Base-by-base conservation (phyloP, 2,329 filamentous ascomycete species). In the Ceratocystiopsis brevicomis region DNA sequence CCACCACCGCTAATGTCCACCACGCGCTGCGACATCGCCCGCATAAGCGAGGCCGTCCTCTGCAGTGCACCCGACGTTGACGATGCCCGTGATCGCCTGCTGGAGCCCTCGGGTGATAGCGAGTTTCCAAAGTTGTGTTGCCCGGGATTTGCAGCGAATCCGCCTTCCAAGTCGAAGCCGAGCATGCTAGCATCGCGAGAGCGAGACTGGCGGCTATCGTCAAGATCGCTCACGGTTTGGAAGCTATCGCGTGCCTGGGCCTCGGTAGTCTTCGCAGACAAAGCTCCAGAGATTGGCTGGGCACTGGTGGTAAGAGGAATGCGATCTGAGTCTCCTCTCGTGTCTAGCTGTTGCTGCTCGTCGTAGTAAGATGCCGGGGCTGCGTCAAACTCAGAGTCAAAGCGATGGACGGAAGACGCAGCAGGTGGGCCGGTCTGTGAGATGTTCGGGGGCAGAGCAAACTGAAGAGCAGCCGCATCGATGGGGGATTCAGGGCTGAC, bases 1-100 rank as follows among this genome's bases (percentile, higher is more conserved):
- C 79, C 80, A 54, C 96, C 90, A 56, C 93, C 93, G 61, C 86
- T 94, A 53, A 98, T 73, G 56, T 96, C 96, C 55, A 98, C 90
- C 44, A 98, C 87, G 65, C 90, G 84, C 63, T 95, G 87, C 32
- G 92, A 96, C 76, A 98, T 93, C 48, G 76, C 76, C 50, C 81
- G 73, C 60, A 87, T 74, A 52, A 86, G 83, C 10, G 81, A 83
- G 38, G 81, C 74, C 47, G 81, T 81, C 51, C 76, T 69, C 19
- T 70, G 73, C 42, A 87, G 59, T 16, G 81, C 78, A 21, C 71
- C 72, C 12, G 73, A 69, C 10, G 71, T 68, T 16, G 77, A 78
- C 2, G 73, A 66, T 2, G 78, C 76, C 36, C 78, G 65, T 38
- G 79, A 80, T 38, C 69, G 64, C 42, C 67, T 65, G 42, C 57